Conservation (phyloP, 2,329 filamentous ascomycete genomes). For the Phialemoniopsis sp. region DNA sequence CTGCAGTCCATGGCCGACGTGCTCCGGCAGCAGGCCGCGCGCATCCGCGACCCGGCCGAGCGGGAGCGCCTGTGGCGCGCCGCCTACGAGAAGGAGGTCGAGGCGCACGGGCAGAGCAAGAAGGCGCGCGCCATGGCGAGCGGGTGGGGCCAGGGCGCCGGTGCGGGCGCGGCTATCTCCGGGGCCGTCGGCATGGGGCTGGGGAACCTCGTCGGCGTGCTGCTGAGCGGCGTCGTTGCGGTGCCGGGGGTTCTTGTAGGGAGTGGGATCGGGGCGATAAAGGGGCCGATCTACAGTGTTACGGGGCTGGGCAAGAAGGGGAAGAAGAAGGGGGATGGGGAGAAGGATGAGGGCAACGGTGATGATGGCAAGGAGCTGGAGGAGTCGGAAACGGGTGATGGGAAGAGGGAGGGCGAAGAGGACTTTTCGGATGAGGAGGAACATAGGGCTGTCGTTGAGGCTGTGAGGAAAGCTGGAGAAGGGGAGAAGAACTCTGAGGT, state of each 20-base stretch:
- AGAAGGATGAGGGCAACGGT: neutral
- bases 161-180: slow-evolving; percentile 2
- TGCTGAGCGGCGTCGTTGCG: slow-evolving; percentile 3
- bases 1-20: slow-evolving; percentile 1
- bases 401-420: no score
- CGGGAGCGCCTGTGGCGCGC: slow-evolving; percentile 4
- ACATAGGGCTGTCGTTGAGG: no score
- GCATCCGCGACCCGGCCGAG: slow-evolving; percentile 4
- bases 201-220: slow-evolving; percentile 4
- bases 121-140: slow-evolving; percentile 7
- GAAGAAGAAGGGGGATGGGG: neutral
- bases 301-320: neutral
- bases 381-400: no score
- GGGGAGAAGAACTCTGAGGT: no score
- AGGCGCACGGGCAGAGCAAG: slow-evolving; percentile 7
- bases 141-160: slow-evolving; percentile 7
- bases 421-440: no score
- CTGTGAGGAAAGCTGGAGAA: no score
- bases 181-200: slow-evolving; percentile 4
- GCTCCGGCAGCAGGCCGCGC: slow-evolving; percentile 1
- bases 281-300: slow-evolving; percentile 1
- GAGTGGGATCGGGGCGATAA: neutral
- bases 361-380: no score
- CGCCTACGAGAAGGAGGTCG: slow-evolving; percentile 6
- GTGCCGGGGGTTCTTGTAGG: slow-evolving; percentile 3